Percentiles rank a stretch among this genome's conserved stretches.
phyloP scores from a whole-genome alignment of 2,329 filamentous ascomycete genomes.

The Cladosporium cucumerinum region DNA sequence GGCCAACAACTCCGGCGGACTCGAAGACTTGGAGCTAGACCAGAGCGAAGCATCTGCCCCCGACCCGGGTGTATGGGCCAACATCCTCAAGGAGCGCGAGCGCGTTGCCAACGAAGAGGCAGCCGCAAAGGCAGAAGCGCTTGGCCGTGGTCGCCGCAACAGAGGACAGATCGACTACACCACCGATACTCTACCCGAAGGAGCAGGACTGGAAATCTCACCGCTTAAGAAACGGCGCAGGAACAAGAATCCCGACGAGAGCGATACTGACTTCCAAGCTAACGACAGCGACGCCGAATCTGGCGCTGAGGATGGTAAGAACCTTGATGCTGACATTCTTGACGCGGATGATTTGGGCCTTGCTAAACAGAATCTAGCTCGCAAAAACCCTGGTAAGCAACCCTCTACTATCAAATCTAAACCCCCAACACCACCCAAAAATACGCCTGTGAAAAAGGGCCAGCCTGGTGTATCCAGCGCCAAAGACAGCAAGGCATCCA shows the following conservation, averaged over 20 bases:
- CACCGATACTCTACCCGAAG: conserved; percentile 28
- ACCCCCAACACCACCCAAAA: not conserved
- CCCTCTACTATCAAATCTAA: conserved; percentile 14
- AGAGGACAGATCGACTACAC: conserved; percentile 56
- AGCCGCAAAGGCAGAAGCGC: conserved; percentile 64
- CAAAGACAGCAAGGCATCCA: not conserved
- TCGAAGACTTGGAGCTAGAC: conserved; percentile 46
- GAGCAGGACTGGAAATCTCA: conserved; percentile 25
- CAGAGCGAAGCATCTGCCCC: conserved; percentile 49
- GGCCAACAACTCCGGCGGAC: conserved; percentile 73
- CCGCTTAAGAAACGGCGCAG: conserved; percentile 35
- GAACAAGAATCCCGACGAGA: conserved; percentile 38
- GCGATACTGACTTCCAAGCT: conserved; percentile 51
- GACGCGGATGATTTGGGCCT: conserved; percentile 19
- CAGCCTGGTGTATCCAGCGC: not conserved
- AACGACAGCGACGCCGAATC: conserved; percentile 37
- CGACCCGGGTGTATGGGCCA: conserved; percentile 78
- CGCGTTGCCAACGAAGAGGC: conserved; percentile 71
- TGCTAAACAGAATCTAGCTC: conserved; percentile 31
- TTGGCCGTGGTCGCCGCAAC: conserved; percentile 80
- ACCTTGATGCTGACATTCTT: conserved; percentile 24
- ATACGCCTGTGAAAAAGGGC: not conserved
- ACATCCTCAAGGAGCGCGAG: conserved; percentile 80
- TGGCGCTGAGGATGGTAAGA: conserved; percentile 29
- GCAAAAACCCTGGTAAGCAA: conserved; percentile 29